Evolutionary conservation across 208 protist genomes (phyloP), one percentile per base, ranked within the genome.

Genomic region (Trypanosoma mega): DNA sequence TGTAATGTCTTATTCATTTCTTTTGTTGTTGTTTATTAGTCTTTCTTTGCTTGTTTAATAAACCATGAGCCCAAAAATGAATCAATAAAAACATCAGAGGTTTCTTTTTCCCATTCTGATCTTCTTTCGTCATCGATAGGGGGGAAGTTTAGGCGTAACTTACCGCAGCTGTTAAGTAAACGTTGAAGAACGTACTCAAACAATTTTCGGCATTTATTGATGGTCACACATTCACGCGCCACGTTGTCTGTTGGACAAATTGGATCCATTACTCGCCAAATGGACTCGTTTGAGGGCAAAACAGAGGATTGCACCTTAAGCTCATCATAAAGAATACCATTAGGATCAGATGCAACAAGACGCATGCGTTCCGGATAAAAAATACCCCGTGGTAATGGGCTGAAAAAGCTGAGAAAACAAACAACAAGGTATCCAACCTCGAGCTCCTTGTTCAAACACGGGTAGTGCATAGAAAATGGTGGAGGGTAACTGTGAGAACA

Each of bases 371-470:
- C 34, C 24, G 56, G 56, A 36, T 58, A 36, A 49, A 72, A 72
- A 20, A 53, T 47, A 18, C 57, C 65, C 26, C 50, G 46, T 39
- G 65, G 57, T 24, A 27, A 43, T 30, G 65, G 56, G 30, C 65
- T 63, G 34, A 70, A 72, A 27, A 72, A 72, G 33, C 65, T 72
- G 3, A 72, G 57, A 60, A 72, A 65, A 2, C 49, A 56, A 52
- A 64, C 43, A 1, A 72, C 24, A 16, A 72, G 33, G 53, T 60
- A 53, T 12, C 56, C 55, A 6, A 51, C 16, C 24, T 72, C 55
- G 24, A 72, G 50, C 9, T 16, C 5, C 11, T 53, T 43, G n/a
- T 41, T 36, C 41, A 3, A 6, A 49, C 60, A 31, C 5, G 65
- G 65, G 39, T 63, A 72, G 45, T 64, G 33, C 7, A 16, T 20